phyloP scores from a whole-genome alignment of 305 asterid species.

The Fraxinus paxiana region DNA sequence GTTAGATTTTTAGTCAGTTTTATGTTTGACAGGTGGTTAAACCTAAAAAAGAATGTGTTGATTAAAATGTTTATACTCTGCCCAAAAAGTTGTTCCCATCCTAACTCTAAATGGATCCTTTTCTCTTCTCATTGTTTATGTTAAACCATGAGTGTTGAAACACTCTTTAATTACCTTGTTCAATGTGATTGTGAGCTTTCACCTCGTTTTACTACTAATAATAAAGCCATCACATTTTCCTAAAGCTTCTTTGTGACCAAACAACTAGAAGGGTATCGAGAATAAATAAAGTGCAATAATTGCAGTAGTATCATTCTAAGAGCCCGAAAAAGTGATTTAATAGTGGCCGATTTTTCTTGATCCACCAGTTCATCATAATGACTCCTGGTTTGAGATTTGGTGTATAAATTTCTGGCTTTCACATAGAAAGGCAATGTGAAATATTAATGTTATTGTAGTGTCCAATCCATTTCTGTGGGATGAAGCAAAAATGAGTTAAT shows the following conservation, averaged over 20 bases:
- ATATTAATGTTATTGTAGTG: not conserved
- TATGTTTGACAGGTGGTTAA: not conserved
- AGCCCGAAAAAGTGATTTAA: not conserved
- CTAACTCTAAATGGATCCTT: not conserved
- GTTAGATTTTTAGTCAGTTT: not conserved
- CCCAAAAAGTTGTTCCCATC: not conserved
- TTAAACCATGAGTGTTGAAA: not conserved
- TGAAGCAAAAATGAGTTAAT: not conserved
- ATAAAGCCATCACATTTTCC: not conserved
- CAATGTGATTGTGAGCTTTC: not conserved
- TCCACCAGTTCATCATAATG: not conserved
- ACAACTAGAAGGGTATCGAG: not conserved
- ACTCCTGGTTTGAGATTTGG: not conserved
- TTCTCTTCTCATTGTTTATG: not conserved
- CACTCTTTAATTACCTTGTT: not conserved
- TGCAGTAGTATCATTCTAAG: not conserved
- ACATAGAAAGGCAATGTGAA: not conserved
- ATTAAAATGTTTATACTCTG: not conserved
- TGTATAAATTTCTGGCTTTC: not conserved
- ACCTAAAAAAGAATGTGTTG: not conserved
- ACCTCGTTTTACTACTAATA: not conserved
- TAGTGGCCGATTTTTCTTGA: not conserved
- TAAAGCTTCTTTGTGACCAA: not conserved
- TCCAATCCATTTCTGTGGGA: not conserved
- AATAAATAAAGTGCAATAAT: not conserved